Percentiles rank a stretch among this genome's conserved stretches.
phyloP scores from a whole-genome alignment of 805 yeast genomes.

The Torulaspora franciscae region DNA sequence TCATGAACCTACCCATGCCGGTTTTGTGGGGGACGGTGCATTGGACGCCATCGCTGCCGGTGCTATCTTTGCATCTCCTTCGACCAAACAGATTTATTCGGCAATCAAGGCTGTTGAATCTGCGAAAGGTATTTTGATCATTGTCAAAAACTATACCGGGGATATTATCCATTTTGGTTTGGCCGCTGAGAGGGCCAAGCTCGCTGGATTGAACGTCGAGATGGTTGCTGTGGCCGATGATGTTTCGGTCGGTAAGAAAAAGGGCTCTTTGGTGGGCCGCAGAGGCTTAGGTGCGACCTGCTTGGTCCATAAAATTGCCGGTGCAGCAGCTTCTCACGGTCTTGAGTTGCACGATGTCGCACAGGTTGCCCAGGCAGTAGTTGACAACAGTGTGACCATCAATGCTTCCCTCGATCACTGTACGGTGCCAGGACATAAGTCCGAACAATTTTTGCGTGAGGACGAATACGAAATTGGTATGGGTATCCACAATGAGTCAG shows the following conservation, averaged over 20 bases:
- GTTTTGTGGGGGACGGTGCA: conserved; percentile 73
- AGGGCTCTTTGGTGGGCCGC: conserved; percentile 82
- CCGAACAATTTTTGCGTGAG: conserved; percentile 44
- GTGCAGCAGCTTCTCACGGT: conserved; percentile 49
- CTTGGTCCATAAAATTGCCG: conserved; percentile 75
- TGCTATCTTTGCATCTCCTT: conserved; percentile 79
- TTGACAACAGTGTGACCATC: conserved; percentile 64
- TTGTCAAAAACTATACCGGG: conserved; percentile 87
- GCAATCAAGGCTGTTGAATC: conserved; percentile 43
- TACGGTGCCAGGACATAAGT: conserved; percentile 70
- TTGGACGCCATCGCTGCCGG: conserved; percentile 82
- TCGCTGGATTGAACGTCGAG: conserved; percentile 64
- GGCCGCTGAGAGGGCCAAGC: conserved; percentile 77
- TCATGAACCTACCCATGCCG: conserved; percentile 85
- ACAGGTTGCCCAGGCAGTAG: conserved; percentile 51
- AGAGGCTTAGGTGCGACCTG: conserved; percentile 86
- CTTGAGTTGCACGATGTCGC: conserved; percentile 47
- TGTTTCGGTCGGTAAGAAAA: conserved; percentile 77
- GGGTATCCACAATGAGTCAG: conserved; percentile 91
- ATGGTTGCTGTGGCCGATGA: conserved; percentile 77
- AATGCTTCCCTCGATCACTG: conserved; percentile 83
- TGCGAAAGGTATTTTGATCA: conserved; percentile 56
- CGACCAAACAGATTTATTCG: conserved; percentile 70
- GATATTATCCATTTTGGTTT: conserved; percentile 84
- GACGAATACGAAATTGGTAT: conserved; percentile 78